phyloP scores from a whole-genome alignment of 2,329 filamentous ascomycete species.

The Chaetomiaceae sp. region DNA sequence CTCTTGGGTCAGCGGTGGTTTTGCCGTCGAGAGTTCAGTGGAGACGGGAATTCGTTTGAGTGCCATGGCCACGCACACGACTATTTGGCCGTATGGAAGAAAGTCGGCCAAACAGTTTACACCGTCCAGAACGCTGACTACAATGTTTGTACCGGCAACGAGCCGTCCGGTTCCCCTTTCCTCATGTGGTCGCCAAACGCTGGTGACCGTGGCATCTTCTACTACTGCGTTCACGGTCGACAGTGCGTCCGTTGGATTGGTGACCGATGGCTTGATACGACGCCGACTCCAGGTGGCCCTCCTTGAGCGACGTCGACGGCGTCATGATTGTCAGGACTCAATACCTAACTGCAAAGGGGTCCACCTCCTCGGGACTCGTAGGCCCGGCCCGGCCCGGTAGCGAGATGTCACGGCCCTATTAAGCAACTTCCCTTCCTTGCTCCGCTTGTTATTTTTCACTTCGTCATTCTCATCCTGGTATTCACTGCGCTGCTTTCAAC shows the following conservation, averaged over 20 bases:
- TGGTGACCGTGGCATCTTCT: not conserved
- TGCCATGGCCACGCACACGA: conserved; percentile 3
- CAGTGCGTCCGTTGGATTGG: not conserved
- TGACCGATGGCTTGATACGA: not conserved
- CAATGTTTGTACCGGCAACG: conserved; percentile 1
- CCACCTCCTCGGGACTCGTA: no score
- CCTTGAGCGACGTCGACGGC: no score
- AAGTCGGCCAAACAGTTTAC: conserved; percentile 11
- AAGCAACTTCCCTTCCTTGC: no score
- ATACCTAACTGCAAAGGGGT: no score
- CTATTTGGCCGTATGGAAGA: conserved; percentile 7
- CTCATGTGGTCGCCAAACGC: conserved; percentile 6
- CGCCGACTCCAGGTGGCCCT: not conserved
- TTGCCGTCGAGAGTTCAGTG: conserved; percentile 11
- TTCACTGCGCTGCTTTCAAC: no score
- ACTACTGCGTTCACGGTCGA: not conserved
- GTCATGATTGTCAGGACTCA: no score
- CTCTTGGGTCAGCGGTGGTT: not conserved
- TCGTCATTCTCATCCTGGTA: no score
- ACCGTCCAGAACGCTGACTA: conserved; percentile 2
- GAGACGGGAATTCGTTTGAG: conserved; percentile 5
- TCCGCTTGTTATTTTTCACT: no score
- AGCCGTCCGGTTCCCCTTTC: not conserved
- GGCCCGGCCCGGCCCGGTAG: no score
- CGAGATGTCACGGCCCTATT: no score